Base-by-base conservation (phyloP, 83 land plant species). In the Picea abies region DNA sequence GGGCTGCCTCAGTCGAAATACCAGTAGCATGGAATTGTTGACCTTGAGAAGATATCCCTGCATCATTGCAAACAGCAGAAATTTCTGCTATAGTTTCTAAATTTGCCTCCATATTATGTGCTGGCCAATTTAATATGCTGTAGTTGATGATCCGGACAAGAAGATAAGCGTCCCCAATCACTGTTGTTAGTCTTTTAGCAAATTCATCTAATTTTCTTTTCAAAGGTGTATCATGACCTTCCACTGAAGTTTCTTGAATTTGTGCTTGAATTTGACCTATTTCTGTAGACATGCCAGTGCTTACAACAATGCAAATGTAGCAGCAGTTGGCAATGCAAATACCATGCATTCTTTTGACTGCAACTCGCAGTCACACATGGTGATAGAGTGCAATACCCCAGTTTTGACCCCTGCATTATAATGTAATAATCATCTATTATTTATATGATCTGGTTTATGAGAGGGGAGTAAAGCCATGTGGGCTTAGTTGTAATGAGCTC, bases 1-100 rank as follows among this genome's bases (percentile, higher is more conserved):
- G 86, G 78, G 99, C 99, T 58, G 99, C 99, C 60, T 97, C 99
- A 49, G 99, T 97, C 22, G 99, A 98, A 91, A 97, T 80, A 0
- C 99, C 99, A 56, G 89, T 93, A 5, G 98, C 98, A 60, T 35
- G 35, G 35, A 35, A 35, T 2, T 35, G 35, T 35, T 35, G 35
- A 35, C 35, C 35, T 35, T 35, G 70, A 60, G 63, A 90, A n/a
- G 64, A 84, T 35, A 97, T 82, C 22, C 93, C 95, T 41, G 99
- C 96, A 88, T 97, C 99, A 88, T 95, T 97, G 86, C 99, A 95
- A 19, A 93, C 84, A 19, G 97, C 94, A 76, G 91, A 87, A 65
- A 95, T 92, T 84, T 97, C 87, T 76, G 35, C 35, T 35, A 35
- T 35, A 35, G 35, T 35, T 35, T 35, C 35, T 35, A 35, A 35